phyloP scores from a whole-genome alignment of 176 grass and related monocot genomes.

The Avena sativa region DNA sequence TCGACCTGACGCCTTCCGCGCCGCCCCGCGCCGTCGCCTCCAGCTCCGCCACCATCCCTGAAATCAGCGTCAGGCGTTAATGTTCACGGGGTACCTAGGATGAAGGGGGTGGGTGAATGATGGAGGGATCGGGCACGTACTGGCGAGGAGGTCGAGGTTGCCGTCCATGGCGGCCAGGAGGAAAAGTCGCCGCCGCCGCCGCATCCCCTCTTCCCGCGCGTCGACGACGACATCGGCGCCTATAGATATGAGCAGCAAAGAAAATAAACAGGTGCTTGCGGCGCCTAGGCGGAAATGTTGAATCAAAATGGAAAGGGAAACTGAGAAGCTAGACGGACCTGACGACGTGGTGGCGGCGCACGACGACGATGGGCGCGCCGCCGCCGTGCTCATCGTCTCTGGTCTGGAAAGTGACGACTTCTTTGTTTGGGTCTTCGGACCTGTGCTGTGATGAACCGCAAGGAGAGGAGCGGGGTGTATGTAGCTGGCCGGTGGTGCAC shows the following conservation, averaged over 20 bases:
- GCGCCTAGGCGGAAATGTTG: too few relatives aligned
- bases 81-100: background rate
- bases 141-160: slow-evolving; percentile 19
- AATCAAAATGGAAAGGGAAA: too few relatives aligned
- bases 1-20: background rate
- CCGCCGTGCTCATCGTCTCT: background rate
- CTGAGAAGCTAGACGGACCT: background rate
- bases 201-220: background rate
- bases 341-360: background rate
- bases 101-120: background rate
- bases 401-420: too few relatives aligned
- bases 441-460: background rate
- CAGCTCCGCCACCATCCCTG: slow-evolving; percentile 33
- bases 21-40: background rate
- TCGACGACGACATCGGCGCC: background rate
- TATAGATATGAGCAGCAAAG: background rate
- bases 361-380: background rate
- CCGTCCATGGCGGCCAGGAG: slow-evolving; percentile 29
- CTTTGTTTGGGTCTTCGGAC: background rate
- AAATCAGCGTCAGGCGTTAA: background rate
- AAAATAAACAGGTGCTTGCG: too few relatives aligned
- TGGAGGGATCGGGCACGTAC: background rate
- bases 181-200: background rate
- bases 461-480: background rate
- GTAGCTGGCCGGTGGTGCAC: background rate